phyloP scores from a whole-genome alignment of 2,329 filamentous ascomycete genomes.

The Drechslerella coelobrocha region DNA sequence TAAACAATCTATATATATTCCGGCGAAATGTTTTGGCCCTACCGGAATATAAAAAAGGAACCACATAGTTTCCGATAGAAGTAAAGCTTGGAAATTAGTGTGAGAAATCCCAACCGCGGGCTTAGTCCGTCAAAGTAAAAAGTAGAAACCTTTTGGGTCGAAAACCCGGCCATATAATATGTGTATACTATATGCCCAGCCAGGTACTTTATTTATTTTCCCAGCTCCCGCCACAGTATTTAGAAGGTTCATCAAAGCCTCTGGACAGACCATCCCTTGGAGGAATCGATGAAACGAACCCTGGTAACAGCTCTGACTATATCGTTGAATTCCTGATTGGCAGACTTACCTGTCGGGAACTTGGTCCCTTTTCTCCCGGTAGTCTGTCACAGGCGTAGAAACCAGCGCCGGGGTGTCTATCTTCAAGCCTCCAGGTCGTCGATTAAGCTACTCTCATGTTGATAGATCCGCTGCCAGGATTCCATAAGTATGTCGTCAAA shows the following conservation, averaged over 20 bases:
- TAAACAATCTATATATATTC: too few species aligned
- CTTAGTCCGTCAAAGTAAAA: constrained; percentile 17
- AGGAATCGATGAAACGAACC: constrained; percentile 49
- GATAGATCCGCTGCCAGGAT: constrained; percentile 50
- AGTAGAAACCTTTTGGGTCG: constrained; percentile 36
- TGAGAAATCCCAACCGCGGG: constrained; percentile 10
- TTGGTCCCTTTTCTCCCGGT: constrained; percentile 48
- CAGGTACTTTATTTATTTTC: constrained; percentile 13
- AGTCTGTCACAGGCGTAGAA: constrained; percentile 34
- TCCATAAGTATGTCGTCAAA: constrained; percentile 50
- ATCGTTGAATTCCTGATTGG: constrained; percentile 28
- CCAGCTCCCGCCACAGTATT: constrained; percentile 37
- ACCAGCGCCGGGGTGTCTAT: constrained; percentile 23
- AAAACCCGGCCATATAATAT: background rate
- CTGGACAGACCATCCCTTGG: constrained; percentile 37
- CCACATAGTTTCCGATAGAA: constrained; percentile 24
- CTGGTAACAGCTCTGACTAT: constrained; percentile 48
- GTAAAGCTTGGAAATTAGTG: constrained; percentile 19
- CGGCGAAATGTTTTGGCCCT: too few species aligned
- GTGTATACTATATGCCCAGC: background rate
- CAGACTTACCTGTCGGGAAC: constrained; percentile 46
- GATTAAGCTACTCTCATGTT: constrained; percentile 11
- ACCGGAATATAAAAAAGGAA: too few species aligned
- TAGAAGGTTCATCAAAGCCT: constrained; percentile 25
- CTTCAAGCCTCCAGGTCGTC: constrained; percentile 18